phyloP scores from a whole-genome alignment of 2,329 filamentous ascomycete genomes.

The Diaporthe sp. region DNA sequence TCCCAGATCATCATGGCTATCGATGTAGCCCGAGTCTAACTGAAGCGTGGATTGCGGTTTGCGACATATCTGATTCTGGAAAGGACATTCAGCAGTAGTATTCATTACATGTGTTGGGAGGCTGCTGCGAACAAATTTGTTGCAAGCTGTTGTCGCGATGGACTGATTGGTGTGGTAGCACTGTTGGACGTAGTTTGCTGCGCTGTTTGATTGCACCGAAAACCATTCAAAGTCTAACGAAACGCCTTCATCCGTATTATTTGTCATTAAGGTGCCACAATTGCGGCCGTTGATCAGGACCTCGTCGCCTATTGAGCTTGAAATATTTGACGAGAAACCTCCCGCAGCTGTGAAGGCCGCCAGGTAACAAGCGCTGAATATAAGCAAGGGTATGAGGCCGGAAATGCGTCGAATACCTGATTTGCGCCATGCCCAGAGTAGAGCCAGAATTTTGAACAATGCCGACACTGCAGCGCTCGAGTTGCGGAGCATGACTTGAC shows the following conservation, averaged over 20 bases:
- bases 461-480: background rate
- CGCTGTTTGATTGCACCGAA: background rate
- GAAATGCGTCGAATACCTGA: background rate
- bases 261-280: background rate
- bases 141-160: constrained; percentile 15
- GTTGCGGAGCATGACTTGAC: constrained; percentile 41
- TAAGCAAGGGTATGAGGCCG: background rate
- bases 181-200: constrained; percentile 42
- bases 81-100: constrained; percentile 44
- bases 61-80: constrained; percentile 41
- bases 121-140: constrained; percentile 7
- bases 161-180: constrained; percentile 37
- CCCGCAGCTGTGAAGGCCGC: constrained; percentile 14
- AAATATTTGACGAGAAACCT: constrained; percentile 26
- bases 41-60: constrained; percentile 21
- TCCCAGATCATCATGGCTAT: constrained; percentile 44
- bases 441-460: background rate
- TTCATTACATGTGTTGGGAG: background rate
- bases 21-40: constrained; percentile 43
- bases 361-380: background rate
- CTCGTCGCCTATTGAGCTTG: constrained; percentile 18
- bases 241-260: background rate
- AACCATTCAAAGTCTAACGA: background rate
- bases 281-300: constrained; percentile 36
- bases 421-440: constrained; percentile 17